Percentiles rank a stretch among this genome's conserved stretches.
phyloP scores from a whole-genome alignment of 1,284 basidiomycete species.

The Malassezia globosa region DNA sequence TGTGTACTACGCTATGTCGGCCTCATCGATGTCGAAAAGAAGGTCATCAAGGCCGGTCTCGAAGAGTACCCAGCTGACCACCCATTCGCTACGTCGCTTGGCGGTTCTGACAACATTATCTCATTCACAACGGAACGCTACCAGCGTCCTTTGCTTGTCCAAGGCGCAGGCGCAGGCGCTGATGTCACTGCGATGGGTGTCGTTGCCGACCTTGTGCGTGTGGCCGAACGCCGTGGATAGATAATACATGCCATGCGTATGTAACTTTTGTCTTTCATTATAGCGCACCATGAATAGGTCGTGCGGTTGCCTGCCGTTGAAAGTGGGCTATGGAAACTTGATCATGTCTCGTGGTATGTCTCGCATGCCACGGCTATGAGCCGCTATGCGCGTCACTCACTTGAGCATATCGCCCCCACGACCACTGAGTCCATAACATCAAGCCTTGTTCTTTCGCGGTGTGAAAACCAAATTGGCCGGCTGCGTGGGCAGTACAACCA shows the following conservation, averaged over 20 bases:
- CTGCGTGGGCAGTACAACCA: constrained; percentile 59
- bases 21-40: constrained; percentile 69
- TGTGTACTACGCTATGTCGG: constrained; percentile 87
- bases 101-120: constrained; percentile 94
- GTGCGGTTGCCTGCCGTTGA: too few relatives aligned
- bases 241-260: background rate
- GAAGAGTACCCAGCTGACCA: constrained; percentile 81
- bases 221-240: constrained; percentile 44
- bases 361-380: too few relatives aligned
- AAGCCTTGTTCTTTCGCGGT: constrained; percentile 6
- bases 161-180: constrained; percentile 89
- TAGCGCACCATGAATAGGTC: too few relatives aligned
- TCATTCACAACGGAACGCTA: constrained; percentile 83
- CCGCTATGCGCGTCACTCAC: too few relatives aligned
- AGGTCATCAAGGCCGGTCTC: constrained; percentile 70
- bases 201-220: constrained; percentile 57
- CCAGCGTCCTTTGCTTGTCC: constrained; percentile 63
- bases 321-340: too few relatives aligned
- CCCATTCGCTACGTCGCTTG: constrained; percentile 85
- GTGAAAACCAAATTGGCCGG: constrained; percentile 16
- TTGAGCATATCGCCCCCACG: background rate
- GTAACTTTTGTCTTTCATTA: too few relatives aligned
- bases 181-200: constrained; percentile 98
- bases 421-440: background rate
- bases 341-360: too few relatives aligned